Evolutionary conservation across 2,329 filamentous ascomycete species (phyloP).

Genomic region (Myrmaecium sp.): DNA sequence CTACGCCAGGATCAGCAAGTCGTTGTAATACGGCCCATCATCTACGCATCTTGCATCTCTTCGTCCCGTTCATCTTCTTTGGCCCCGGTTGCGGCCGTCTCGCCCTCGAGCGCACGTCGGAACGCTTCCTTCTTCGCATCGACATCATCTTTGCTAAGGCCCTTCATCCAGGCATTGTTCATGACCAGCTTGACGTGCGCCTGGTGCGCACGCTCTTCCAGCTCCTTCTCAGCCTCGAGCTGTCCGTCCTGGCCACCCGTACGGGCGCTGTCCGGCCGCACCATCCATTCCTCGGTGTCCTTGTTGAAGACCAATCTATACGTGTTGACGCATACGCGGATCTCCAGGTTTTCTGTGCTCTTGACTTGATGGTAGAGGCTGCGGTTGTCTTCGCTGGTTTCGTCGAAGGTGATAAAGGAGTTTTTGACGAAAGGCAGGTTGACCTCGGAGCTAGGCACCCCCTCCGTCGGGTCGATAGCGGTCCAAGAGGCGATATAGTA

Average conservation of each 20-base stretch:
- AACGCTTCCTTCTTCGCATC: constrained; percentile 24
- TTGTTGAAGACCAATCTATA: constrained; percentile 27
- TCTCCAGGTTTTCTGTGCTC: constrained; percentile 24
- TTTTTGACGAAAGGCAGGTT: constrained; percentile 25
- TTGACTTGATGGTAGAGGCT: constrained; percentile 12
- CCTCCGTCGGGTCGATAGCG: constrained; percentile 63
- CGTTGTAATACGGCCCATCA: constrained; percentile 2
- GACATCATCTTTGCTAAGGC: constrained; percentile 27
- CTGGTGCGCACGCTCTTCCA: constrained; percentile 17
- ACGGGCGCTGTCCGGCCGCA: constrained; percentile 20
- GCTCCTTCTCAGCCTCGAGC: constrained; percentile 16
- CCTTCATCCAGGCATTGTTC: constrained; percentile 30
- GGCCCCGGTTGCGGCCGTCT: background rate
- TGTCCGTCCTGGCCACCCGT: constrained; percentile 17
- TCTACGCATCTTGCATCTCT: constrained; percentile 2
- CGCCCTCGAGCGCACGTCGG: constrained; percentile 1
- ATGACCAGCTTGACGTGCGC: constrained; percentile 25
- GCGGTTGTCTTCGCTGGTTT: constrained; percentile 14
- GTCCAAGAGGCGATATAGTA: constrained; percentile 92
- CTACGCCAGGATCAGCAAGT: no score
- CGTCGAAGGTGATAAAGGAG: constrained; percentile 18
- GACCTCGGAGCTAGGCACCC: constrained; percentile 18
- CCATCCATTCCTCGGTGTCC: constrained; percentile 24
- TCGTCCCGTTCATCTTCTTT: background rate
- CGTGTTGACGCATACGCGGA: constrained; percentile 26